Base-by-base conservation (phyloP, 352 stramenopile species). In the Phytophthora sp. region DNA sequence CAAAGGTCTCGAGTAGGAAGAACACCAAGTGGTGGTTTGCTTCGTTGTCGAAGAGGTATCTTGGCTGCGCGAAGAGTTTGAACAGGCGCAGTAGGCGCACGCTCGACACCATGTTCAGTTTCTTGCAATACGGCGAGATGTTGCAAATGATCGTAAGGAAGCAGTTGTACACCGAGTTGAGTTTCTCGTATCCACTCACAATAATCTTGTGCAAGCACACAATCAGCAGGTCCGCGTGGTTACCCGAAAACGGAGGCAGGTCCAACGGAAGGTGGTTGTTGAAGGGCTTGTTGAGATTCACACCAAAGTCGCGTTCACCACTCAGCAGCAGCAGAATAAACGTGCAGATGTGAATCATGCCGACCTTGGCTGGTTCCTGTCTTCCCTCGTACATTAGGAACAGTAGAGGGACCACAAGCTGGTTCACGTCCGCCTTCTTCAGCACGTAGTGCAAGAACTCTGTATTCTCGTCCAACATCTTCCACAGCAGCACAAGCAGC, bases 91-190 rank as follows among this genome's bases (percentile, higher is more conserved):
- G 82, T 18, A 99, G 76, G 45, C 98, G 98, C 26, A 99, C 94
- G n/a, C 87, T 93, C 17, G 87, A 90, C 38, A 97, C 91, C 69
- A 99, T 90, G 78, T 96, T 96, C 51, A 99, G 91, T 52, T 89
- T 95, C 74, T 98, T 97, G 84, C 94, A 98, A 74, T 99, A 99
- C 9, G 97, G 97, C 39, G 91, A 98, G 51, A 99, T 96, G 75
- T 99, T 99, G 85, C 89, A 98, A 38, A 99, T 97, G 57, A 99
- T 99, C 8, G 97, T 99, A 32, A 99, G 78, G 74, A 99, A 99
- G 78, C 97, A 99, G 46, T 98, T 98, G 81, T 99, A 99, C 18
- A 99, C 84, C 21, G 92, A 96, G 53, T 97, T 97, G 59, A 99
- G 82, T 63, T 98, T 97, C 62, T 98, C 95, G 50, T 97, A 96